Evolutionary conservation across 2,329 filamentous ascomycete species (phyloP), one percentile per base, ranked within the genome.

Genomic region (Pyrenophora tritici-repentis): DNA sequence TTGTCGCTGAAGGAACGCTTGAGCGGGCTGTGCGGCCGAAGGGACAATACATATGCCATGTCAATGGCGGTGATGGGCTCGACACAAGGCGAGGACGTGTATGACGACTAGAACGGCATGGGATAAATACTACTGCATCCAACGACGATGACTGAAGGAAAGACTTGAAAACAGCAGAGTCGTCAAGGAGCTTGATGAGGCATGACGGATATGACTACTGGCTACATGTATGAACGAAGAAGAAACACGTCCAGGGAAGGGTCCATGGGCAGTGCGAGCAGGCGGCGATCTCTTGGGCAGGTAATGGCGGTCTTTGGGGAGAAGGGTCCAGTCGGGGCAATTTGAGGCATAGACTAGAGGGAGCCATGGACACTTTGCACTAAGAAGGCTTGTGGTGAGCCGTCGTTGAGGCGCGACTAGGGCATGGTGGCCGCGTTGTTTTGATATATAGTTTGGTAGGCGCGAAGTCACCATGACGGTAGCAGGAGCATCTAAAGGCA

Each of bases 1-100:
- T 67, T 72, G 56, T 76, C 73, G 60, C 71, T 74, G 62, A 76
- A 75, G 47, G 73, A 73, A 45, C 72, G 71, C 60, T 76, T 74
- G 56, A 75, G 63, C 8, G 73, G 72, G 51, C 70, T 75, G 38
- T 70, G 68, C 13, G 72, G 66, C 29, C 65, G 70, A 42, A 76
- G 63, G 35, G 73, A 73, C 50, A 75, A 66, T 52, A 75, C 66
- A 58, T 70, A 75, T 46, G 73, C 72, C 73, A 76, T 76, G 40
- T 59, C 51, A 49, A 44, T 32, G 32, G 36, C 45, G 53, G 38
- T 37, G 43, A 50, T 50, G 57, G 37, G 51, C 38, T 50, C 51
- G 50, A 53, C 57, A 61, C 65, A 66, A 54, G 47, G 56, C 59
- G 57, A 54, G 56, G 58, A 51, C 32, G 58, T 36, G 56, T 55